Percentiles rank a stretch among this genome's conserved stretches.
phyloP scores from a whole-genome alignment of 441 rosid species.

The Bruguiera hainesii region DNA sequence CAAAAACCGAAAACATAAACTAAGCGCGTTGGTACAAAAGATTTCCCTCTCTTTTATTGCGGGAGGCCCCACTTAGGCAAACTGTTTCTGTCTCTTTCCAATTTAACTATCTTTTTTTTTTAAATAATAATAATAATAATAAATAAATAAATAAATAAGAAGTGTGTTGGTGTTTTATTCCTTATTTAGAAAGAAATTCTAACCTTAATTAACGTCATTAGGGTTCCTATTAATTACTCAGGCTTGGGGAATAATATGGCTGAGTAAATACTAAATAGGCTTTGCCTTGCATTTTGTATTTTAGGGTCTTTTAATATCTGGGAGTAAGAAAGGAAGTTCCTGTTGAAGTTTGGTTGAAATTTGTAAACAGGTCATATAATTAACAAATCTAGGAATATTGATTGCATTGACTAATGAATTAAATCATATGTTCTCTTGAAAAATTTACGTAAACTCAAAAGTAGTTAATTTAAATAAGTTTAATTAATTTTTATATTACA shows the following conservation, averaged over 20 bases:
- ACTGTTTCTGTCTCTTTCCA: conserved; percentile 10
- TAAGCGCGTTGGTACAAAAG: conserved; percentile 7
- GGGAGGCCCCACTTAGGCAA: conserved; percentile 5
- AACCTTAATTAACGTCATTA: neutral
- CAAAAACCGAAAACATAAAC: conserved; percentile 30
- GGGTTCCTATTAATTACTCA: neutral
- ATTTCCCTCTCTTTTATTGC: neutral
- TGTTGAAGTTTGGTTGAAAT: too few species aligned
- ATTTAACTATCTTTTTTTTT: neutral
- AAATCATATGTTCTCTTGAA: too few species aligned
- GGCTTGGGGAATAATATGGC: neutral
- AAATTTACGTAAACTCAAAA: too few species aligned
- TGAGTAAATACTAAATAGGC: neutral
- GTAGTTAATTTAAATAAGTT: too few species aligned
- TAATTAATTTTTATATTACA: too few species aligned
- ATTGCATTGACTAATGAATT: too few species aligned
- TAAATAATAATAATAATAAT: neutral
- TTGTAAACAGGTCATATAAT: too few species aligned
- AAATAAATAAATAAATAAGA: too few species aligned
- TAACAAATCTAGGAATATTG: too few species aligned
- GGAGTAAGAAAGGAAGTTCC: too few species aligned
- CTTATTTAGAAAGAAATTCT: neutral
- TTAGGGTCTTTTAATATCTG: too few species aligned
- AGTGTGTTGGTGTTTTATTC: neutral
- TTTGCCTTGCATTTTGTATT: too few species aligned